Percentiles rank a stretch among this genome's conserved stretches.
Evolutionary conservation across 2,329 filamentous ascomycete species (phyloP).

Genomic region (Aspergillus aculeatus): DNA sequence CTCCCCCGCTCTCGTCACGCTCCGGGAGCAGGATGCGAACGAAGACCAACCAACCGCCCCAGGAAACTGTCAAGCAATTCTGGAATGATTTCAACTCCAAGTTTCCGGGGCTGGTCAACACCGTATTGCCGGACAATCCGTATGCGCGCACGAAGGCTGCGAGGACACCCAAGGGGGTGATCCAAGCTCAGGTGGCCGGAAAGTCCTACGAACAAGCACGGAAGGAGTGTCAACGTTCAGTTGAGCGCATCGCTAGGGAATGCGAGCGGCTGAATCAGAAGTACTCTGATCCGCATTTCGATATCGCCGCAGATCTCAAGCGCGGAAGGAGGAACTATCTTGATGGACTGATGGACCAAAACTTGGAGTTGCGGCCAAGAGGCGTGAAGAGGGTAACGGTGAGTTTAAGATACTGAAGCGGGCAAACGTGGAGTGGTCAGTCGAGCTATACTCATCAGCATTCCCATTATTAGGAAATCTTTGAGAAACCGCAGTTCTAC

Average conservation of each 20-base stretch:
- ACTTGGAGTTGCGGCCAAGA: slow-evolving; percentile 57
- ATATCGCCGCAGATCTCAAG: slow-evolving; percentile 76
- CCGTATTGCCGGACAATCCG: slow-evolving; percentile 66
- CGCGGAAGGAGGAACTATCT: slow-evolving; percentile 53
- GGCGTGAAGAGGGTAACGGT: slow-evolving; percentile 70
- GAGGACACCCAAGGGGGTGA: slow-evolving; percentile 54
- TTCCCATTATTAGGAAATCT: slow-evolving; percentile 61
- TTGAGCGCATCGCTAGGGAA: slow-evolving; percentile 58
- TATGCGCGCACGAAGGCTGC: slow-evolving; percentile 62
- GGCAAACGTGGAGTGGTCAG: neutral
- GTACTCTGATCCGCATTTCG: slow-evolving; percentile 83
- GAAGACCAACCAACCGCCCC: slow-evolving; percentile 57
- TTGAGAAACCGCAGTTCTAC: slow-evolving; percentile 73
- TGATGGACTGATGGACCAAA: slow-evolving; percentile 44
- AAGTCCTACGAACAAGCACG: slow-evolving; percentile 72
- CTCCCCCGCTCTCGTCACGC: slow-evolving; percentile 30
- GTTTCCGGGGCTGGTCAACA: slow-evolving; percentile 69
- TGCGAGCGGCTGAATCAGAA: slow-evolving; percentile 79
- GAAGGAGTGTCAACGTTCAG: slow-evolving; percentile 63
- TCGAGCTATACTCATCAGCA: neutral
- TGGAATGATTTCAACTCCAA: slow-evolving; percentile 71
- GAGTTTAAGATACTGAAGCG: slow-evolving; percentile 14
- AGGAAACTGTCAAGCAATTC: slow-evolving; percentile 68
- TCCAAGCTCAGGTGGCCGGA: slow-evolving; percentile 57
- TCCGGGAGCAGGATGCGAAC: slow-evolving; percentile 33